Evolutionary conservation across 176 grass and related monocot species (phyloP).

Genomic region (Ensete glaucum): DNA sequence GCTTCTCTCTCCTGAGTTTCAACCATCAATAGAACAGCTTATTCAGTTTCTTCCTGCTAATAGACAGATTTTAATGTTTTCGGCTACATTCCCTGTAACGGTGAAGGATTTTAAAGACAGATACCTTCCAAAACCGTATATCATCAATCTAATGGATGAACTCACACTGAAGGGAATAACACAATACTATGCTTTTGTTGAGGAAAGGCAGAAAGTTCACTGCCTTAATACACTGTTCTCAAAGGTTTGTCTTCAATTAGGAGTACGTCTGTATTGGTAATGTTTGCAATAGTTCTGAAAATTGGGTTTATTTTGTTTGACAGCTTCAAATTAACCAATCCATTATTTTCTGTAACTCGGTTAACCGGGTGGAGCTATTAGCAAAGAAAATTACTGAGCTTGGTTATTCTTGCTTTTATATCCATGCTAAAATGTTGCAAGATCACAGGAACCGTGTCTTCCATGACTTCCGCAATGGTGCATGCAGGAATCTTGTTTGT

Average conservation of each 20-base stretch:
- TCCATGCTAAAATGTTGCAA: slow-evolving; percentile 27
- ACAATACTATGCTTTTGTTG: slow-evolving; percentile 20
- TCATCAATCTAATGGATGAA: slow-evolving; percentile 22
- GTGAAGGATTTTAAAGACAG: slow-evolving; percentile 17
- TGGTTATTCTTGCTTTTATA: slow-evolving; percentile 21
- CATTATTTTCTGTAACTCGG: slow-evolving; percentile 19
- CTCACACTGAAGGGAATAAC: slow-evolving; percentile 18
- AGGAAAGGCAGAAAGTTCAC: slow-evolving; percentile 19
- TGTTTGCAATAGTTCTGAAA: not conserved
- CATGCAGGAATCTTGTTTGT: slow-evolving; percentile 23
- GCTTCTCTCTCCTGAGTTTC: slow-evolving; percentile 21
- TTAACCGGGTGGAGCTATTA: slow-evolving; percentile 20
- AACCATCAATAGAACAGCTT: slow-evolving; percentile 13
- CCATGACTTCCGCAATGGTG: slow-evolving; percentile 21
- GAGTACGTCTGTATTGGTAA: not conserved
- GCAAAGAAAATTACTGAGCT: slow-evolving; percentile 21
- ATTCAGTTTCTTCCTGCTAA: slow-evolving; percentile 18
- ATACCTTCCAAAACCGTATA: slow-evolving; percentile 20
- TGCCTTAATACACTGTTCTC: slow-evolving; percentile 20
- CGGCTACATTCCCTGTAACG: slow-evolving; percentile 19
- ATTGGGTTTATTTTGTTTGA: not conserved
- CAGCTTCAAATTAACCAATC: slow-evolving; percentile 24
- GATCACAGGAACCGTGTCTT: slow-evolving; percentile 20
- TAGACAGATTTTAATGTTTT: slow-evolving; percentile 17
- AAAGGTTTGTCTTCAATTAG: slow-evolving; percentile 7